Base-by-base conservation (phyloP, 2,329 filamentous ascomycete genomes). In the Sarocladium strictum region DNA sequence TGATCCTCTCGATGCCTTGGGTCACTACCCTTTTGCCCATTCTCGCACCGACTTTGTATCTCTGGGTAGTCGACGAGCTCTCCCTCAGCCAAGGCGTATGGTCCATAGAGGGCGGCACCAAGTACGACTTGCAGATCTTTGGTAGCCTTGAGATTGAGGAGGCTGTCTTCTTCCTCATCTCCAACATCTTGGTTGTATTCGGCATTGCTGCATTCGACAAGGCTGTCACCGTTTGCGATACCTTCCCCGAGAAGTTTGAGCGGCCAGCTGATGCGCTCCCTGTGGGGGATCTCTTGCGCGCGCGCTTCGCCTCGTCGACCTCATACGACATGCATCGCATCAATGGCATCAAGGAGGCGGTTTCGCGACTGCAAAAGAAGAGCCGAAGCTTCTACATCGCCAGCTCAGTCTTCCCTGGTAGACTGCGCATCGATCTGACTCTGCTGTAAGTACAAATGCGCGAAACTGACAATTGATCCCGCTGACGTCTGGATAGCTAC, bases 301-400 rank as follows among this genome's bases (percentile, higher is more conserved):
- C 81, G 0, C 66, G 87, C 3, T 54, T 75, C 0, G 61, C 64
- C 1, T 60, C 79, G 1, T 71, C 73, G 2, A 67, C 67, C 0
- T 67, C 69, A 14, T 87, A 86, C 60, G 79, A 88, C 55, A 74
- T 78, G 51, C 69, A 74, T 14, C 78, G 84, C 3, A 74, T 89
- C 14, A 59, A 67, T 2, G 84, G 82, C 0, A 71, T 89, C 6
- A 68, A 74, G 27, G 79, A 87, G 58, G 83, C 85, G 0, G 78
- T 85, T 0, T 60, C 62, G 1, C 76, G 81, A 6, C 69, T 90
- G 7, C 70, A 76, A 51, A 74, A 72, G 54, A 90, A 90, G 63
- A 90, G 86, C 60, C 77, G 86, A 49, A 89, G 85, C 61, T 90
- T 90, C 65, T 89, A 87, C 59, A 72, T 90, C 5, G 87, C 86